phyloP scores from a whole-genome alignment of 2,329 filamentous ascomycete species.

The Aspergillus sp. region DNA sequence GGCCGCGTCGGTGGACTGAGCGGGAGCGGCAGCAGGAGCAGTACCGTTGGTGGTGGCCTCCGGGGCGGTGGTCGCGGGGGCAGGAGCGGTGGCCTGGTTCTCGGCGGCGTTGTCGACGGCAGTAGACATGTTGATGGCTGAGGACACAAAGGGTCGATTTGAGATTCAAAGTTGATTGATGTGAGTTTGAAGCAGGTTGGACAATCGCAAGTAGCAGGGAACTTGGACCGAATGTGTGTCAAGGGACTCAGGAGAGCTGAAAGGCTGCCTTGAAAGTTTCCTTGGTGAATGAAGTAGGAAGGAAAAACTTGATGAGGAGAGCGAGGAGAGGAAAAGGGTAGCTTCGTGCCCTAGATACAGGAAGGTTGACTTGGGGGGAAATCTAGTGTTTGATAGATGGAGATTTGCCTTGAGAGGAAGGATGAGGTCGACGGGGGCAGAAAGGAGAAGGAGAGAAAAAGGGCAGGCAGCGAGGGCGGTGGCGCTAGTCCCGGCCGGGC shows the following conservation, averaged over 20 bases:
- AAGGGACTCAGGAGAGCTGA: conserved; percentile 65
- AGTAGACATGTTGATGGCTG: conserved; percentile 74
- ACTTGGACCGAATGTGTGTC: conserved; percentile 30
- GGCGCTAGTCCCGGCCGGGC: conserved; percentile 9
- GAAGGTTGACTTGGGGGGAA: conserved; percentile 25
- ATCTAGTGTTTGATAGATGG: conserved; percentile 18
- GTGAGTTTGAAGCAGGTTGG: conserved; percentile 34
- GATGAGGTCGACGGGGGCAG: conserved; percentile 20
- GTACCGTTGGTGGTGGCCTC: conserved; percentile 56
- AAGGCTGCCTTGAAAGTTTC: conserved; percentile 35
- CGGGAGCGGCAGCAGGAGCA: conserved; percentile 60
- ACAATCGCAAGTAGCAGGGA: conserved; percentile 28
- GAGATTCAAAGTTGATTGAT: conserved; percentile 16
- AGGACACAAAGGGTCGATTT: conserved; percentile 39
- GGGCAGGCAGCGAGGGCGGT: conserved; percentile 17
- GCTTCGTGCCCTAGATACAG: conserved; percentile 81
- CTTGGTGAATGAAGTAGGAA: neutral
- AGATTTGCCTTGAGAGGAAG: conserved; percentile 25
- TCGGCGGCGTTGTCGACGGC: conserved; percentile 68
- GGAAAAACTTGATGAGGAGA: conserved; percentile 49
- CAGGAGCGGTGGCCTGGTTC: conserved; percentile 55
- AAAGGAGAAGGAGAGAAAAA: conserved; percentile 26
- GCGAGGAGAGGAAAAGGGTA: conserved; percentile 63
- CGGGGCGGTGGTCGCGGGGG: conserved; percentile 61
- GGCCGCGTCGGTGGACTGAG: conserved; percentile 78